Conservation (phyloP, 192 early-diverging fungal species). For the Endogone sp. region DNA sequence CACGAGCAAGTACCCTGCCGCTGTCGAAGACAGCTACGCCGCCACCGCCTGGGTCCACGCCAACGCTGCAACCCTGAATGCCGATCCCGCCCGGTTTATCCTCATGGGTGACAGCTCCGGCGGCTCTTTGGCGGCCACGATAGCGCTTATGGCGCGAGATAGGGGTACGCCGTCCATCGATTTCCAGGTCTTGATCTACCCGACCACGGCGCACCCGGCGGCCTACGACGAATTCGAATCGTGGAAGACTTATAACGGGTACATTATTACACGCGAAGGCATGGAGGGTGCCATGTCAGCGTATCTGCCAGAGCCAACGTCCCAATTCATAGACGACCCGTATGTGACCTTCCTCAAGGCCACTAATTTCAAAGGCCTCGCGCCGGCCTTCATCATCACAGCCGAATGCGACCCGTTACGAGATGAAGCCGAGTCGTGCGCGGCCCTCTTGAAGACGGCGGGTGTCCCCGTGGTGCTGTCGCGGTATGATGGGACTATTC, state of each 20-base stretch:
- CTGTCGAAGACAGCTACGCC: constrained; percentile 13
- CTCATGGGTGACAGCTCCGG: constrained; percentile 15
- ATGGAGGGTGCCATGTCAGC: too few species aligned
- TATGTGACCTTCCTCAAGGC: too few species aligned
- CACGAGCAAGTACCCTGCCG: constrained; percentile 5
- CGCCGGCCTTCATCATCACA: neutral
- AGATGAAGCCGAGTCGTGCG: constrained; percentile 5
- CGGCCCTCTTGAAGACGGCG: too few species aligned
- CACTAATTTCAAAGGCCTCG: neutral
- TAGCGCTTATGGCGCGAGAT: constrained; percentile 1
- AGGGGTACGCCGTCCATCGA: neutral
- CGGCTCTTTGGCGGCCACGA: constrained; percentile 2
- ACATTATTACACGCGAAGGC: too few species aligned
- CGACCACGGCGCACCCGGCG: too few species aligned
- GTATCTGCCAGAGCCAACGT: too few species aligned
- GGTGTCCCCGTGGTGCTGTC: too few species aligned
- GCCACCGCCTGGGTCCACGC: constrained; percentile 4
- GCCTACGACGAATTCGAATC: too few species aligned
- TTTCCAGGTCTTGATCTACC: too few species aligned
- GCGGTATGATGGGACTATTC: too few species aligned
- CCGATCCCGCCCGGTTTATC: constrained; percentile 5
- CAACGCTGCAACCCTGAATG: constrained; percentile 7
- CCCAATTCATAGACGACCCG: too few species aligned
- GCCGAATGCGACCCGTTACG: constrained; percentile 6
- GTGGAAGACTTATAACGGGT: too few species aligned